Evolutionary conservation across 192 early-diverging fungal species (phyloP).

Genomic region (Funneliformis mosseae): DNA sequence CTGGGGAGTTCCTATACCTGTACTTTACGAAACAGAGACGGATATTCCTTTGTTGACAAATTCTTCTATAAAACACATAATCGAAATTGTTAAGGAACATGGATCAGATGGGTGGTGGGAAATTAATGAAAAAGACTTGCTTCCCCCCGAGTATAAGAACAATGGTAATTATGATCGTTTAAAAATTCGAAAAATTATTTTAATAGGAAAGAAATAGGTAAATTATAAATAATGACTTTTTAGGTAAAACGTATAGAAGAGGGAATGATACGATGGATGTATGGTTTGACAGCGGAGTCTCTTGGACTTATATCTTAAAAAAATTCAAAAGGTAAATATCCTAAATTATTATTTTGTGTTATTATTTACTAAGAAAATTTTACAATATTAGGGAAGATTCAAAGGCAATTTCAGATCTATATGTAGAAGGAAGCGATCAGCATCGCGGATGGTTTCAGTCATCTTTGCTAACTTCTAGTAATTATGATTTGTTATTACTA

Average conservation of each 20-base stretch:
- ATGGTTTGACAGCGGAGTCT: constrained; percentile 84
- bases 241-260: constrained; percentile 46
- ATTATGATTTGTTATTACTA: not conserved
- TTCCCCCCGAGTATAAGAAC: constrained; percentile 59
- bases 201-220: not conserved
- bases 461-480: constrained; percentile 69
- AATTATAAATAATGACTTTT: not conserved
- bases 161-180: constrained; percentile 41
- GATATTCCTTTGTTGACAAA: constrained; percentile 67
- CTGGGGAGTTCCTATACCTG: constrained; percentile 85
- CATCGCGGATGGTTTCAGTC: constrained; percentile 89
- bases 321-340: constrained; percentile 36
- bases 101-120: constrained; percentile 78
- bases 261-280: constrained; percentile 87
- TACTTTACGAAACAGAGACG: constrained; percentile 63
- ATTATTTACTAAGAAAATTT: not conserved
- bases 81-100: constrained; percentile 54
- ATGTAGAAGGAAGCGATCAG: constrained; percentile 79
- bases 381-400: constrained; percentile 30
- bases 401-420: constrained; percentile 64
- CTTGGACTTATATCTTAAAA: constrained; percentile 68
- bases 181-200: not conserved
- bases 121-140: constrained; percentile 57
- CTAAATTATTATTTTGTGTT: not conserved
- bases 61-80: constrained; percentile 66